These are phyloP conservation scores for Penicillium sclerotiorum DNA, from an alignment of 2,329 filamentous ascomycete genomes.

Conservation along the genomic window DNA sequence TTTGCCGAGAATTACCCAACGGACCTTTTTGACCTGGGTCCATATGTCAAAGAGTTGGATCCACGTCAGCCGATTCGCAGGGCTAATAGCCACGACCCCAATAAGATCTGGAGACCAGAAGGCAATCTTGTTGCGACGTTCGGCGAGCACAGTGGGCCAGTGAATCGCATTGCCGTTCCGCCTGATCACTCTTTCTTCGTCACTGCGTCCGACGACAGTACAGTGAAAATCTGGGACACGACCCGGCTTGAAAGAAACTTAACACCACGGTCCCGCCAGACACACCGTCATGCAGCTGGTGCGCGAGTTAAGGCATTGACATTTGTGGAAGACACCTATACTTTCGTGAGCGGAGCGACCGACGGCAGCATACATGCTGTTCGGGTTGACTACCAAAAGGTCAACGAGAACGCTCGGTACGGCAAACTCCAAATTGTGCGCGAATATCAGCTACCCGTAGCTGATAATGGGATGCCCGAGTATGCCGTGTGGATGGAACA, in stretches of 20 bases:
- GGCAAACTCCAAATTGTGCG: slow-evolving; percentile 75
- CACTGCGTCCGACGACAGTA: slow-evolving; percentile 88
- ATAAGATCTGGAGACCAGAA: slow-evolving; percentile 77
- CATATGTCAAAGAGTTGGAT: slow-evolving; percentile 71
- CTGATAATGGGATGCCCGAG: slow-evolving; percentile 57
- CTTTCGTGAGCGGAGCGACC: slow-evolving; percentile 85
- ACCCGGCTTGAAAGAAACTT: slow-evolving; percentile 88
- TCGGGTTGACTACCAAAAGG: slow-evolving; percentile 70
- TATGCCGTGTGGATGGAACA: slow-evolving; percentile 90
- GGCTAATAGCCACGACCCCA: slow-evolving; percentile 54
- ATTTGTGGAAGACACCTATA: slow-evolving; percentile 92
- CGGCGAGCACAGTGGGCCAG: slow-evolving; percentile 78
- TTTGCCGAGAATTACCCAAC: slow-evolving; percentile 68
- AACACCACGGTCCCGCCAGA: slow-evolving; percentile 82
- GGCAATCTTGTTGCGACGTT: slow-evolving; percentile 86
- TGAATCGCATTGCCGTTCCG: slow-evolving; percentile 79
- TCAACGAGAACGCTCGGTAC: slow-evolving; percentile 68
- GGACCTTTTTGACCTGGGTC: slow-evolving; percentile 70
- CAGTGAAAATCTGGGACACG: slow-evolving; percentile 91
- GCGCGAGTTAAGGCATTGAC: slow-evolving; percentile 78
- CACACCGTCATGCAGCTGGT: slow-evolving; percentile 72
- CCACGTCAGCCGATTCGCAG: slow-evolving; percentile 55
- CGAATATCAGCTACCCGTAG: slow-evolving; percentile 69
- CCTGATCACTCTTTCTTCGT: slow-evolving; percentile 95
- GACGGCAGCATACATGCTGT: slow-evolving; percentile 91